These are phyloP conservation scores for Apocynum venetum DNA, from an alignment of 257 asterid species.

Conservation along the genomic window DNA sequence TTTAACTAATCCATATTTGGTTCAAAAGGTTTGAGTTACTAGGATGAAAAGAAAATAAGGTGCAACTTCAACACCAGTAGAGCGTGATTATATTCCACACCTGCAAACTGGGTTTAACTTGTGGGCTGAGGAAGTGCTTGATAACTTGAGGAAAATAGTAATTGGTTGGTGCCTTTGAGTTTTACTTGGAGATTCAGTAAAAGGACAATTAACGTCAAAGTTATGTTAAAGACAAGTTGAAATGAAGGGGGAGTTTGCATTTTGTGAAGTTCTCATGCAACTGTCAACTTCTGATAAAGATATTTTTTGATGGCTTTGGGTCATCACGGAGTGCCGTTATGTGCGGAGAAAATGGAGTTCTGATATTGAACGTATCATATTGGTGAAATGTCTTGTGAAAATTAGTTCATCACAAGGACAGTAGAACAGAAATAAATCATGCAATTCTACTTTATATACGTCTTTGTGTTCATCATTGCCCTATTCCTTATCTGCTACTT, in stretches of 20 bases:
- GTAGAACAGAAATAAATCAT: slow-evolving; percentile 9
- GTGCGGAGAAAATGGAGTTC: background rate
- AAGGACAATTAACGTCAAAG: slow-evolving; percentile 5
- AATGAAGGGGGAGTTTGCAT: background rate
- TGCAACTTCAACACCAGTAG: no score
- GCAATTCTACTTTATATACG: background rate
- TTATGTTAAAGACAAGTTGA: background rate
- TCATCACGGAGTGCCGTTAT: background rate
- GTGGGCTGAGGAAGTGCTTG: background rate
- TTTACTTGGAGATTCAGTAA: background rate
- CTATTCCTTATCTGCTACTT: no score
- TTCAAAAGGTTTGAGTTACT: no score
- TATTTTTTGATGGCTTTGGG: background rate
- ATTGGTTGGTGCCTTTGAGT: background rate
- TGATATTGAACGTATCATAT: background rate
- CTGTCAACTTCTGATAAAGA: slow-evolving; percentile 1
- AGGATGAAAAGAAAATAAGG: no score
- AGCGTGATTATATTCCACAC: no score
- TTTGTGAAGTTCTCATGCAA: background rate
- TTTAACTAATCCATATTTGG: no score
- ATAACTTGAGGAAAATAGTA: background rate
- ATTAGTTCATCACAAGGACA: slow-evolving; percentile 19
- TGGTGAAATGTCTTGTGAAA: slow-evolving; percentile 18
- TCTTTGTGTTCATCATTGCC: no score
- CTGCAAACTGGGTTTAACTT: no score